These are phyloP conservation scores for Ramularia endophylla DNA, from an alignment of 2,329 filamentous ascomycete genomes.

Conservation along the genomic window DNA sequence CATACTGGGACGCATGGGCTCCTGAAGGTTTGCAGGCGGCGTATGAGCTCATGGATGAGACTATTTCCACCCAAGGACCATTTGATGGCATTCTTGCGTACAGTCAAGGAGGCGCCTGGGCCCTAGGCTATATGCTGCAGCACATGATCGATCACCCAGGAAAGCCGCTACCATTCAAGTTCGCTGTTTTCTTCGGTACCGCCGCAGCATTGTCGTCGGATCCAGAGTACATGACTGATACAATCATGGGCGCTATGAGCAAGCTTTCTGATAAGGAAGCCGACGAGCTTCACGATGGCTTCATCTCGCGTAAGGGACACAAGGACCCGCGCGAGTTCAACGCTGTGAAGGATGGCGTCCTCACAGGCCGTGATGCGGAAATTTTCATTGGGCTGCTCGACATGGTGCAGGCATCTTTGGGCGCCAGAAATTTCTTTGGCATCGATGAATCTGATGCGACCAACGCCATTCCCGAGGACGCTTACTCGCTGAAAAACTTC, in stretches of 20 bases:
- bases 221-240: constrained; percentile 3
- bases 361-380: constrained; percentile 3
- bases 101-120: background rate
- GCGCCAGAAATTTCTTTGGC: constrained; percentile 5
- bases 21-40: constrained; percentile 2
- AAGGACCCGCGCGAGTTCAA: constrained; percentile 3
- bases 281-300: constrained; percentile 5
- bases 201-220: constrained; percentile 4
- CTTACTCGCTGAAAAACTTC: constrained; percentile 1
- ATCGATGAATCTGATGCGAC: constrained; percentile 4
- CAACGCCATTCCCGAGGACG: constrained; percentile 1
- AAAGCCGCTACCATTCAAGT: constrained; percentile 4
- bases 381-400: constrained; percentile 5
- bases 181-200: constrained; percentile 2
- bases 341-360: background rate
- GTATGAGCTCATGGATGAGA: constrained; percentile 5
- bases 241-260: constrained; percentile 3
- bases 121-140: constrained; percentile 2
- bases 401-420: constrained; percentile 5
- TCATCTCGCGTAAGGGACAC: constrained; percentile 5
- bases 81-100: background rate
- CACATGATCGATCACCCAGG: constrained; percentile 2
- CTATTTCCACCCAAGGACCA: background rate
- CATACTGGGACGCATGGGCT: constrained; percentile 5
- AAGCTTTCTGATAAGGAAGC: constrained; percentile 3